These are phyloP conservation scores for Pseudocercospora fijiensis DNA, from an alignment of 2,329 filamentous ascomycete genomes.

Conservation along the genomic window DNA sequence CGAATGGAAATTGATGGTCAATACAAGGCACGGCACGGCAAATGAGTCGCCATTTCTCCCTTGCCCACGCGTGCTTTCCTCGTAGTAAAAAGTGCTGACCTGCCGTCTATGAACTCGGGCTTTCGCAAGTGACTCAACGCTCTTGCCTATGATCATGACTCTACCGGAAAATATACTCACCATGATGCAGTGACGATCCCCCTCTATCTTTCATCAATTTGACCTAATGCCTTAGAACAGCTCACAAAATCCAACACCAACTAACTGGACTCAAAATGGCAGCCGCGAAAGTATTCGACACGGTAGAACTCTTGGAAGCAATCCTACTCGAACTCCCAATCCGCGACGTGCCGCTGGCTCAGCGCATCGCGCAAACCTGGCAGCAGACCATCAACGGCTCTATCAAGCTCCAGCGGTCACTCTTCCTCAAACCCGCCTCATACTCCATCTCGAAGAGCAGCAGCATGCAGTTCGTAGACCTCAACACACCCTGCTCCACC, in stretches of 20 bases:
- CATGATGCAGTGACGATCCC: background rate
- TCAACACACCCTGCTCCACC: conserved; percentile 4
- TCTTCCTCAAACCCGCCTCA: conserved; percentile 28
- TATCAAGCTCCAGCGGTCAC: conserved; percentile 25
- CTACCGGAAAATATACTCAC: background rate
- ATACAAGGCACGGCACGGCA: background rate
- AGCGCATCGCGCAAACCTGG: conserved; percentile 29
- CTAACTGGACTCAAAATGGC: background rate
- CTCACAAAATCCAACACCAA: background rate
- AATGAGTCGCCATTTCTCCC: background rate
- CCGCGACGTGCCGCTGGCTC: conserved; percentile 25
- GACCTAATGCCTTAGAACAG: background rate
- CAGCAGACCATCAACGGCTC: conserved; percentile 23
- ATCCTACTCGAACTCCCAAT: conserved; percentile 33
- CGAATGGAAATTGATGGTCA: background rate
- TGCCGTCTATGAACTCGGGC: background rate
- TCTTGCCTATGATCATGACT: background rate
- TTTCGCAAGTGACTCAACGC: background rate
- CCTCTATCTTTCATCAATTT: background rate
- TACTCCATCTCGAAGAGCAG: background rate
- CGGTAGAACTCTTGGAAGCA: conserved; percentile 36
- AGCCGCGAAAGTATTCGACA: conserved; percentile 10
- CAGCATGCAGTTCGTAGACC: background rate
- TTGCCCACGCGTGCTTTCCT: background rate
- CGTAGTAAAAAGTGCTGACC: background rate